Conservation (phyloP, 768 basidiomycete species). For the Leccinum subgranulosum region DNA sequence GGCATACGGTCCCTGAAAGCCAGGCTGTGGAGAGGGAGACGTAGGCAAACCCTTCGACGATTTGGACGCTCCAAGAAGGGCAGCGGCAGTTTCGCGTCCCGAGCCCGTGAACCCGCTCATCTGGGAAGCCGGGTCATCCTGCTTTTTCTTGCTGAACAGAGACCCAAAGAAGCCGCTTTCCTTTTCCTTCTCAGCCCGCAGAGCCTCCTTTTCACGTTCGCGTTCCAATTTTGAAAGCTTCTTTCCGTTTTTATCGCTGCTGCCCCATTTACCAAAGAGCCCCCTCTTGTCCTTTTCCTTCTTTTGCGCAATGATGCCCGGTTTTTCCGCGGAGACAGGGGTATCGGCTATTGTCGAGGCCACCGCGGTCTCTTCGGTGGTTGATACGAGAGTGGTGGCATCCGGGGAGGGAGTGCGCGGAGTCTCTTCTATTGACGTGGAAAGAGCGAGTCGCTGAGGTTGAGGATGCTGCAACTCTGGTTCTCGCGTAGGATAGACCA, state of each 20-base stretch:
- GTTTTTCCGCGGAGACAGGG: conserved; percentile 17
- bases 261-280: conserved; percentile 62
- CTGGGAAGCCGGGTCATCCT: conserved; percentile 57
- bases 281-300: conserved; percentile 77
- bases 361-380: conserved; percentile 26
- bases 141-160: conserved; percentile 88
- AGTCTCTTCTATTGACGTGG: conserved; percentile 30
- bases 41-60: conserved; percentile 65
- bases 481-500: conserved; percentile 34
- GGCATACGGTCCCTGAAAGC: conserved; percentile 47
- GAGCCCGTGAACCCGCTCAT: conserved; percentile 38
- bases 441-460: conserved; percentile 49
- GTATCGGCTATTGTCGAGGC: conserved; percentile 23
- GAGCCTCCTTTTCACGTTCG: conserved; percentile 47
- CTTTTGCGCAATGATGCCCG: conserved; percentile 36
- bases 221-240: conserved; percentile 44
- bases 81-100: conserved; percentile 84
- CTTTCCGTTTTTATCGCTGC: conserved; percentile 55
- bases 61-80: conserved; percentile 80
- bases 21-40: conserved; percentile 53
- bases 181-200: conserved; percentile 48
- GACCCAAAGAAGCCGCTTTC: conserved; percentile 90
- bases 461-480: conserved; percentile 61
- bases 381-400: conserved; percentile 22
- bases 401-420: conserved; percentile 64